Base-by-base conservation (phyloP, 1,284 basidiomycete genomes). In the Anthracocystis panici-leucophaei region DNA sequence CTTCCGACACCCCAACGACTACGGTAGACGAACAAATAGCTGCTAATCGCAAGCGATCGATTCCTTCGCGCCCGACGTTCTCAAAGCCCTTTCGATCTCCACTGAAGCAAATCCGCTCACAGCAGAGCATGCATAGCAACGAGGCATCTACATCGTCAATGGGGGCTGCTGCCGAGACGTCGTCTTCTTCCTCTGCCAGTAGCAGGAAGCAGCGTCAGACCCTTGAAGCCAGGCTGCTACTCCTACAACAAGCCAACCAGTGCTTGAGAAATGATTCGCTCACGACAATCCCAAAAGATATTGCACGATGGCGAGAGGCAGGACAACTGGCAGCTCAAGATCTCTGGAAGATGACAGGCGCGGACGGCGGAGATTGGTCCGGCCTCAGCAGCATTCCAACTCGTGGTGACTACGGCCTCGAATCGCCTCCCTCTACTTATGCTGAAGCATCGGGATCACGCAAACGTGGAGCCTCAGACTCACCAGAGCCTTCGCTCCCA, bases 311-410 rank as follows among this genome's bases (percentile, higher is more conserved):
- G 74, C 58, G 69, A 8, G 55, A 73, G 52, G 74, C 74, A 3
- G 74, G 74, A 9, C 67, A 69, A 25, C 3, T 57, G 20, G 74
- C 74, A 4, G 69, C 74, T 3, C 62, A 66, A 40, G 74, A 77
- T 21, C 60, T 77, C 2, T 77, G 74, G 74, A 68, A 51, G 53
- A 44, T 69, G 49, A 69, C 69, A 14, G 69, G 69, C 16, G 69
- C 69, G 5, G 58, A 67, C 49, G 63, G 40, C 9, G 68, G 68
- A 58, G 58, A 64, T 42, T 71, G 68, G 68, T 65, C 68, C 2
- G 45, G 50, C 18, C 18, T 54, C 25, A 44, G 49, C 41, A 46
- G 46, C 29, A 50, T 48, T 16, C 44, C 61, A 7, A 40, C 51
- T n/a, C 54, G 53, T 16, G 71, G 57, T 11, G 72, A 75, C 31